Percentiles rank a stretch among this genome's conserved stretches.
Conservation (phyloP, 148 eudicot genomes). For the Chenopodium suecicum region DNA sequence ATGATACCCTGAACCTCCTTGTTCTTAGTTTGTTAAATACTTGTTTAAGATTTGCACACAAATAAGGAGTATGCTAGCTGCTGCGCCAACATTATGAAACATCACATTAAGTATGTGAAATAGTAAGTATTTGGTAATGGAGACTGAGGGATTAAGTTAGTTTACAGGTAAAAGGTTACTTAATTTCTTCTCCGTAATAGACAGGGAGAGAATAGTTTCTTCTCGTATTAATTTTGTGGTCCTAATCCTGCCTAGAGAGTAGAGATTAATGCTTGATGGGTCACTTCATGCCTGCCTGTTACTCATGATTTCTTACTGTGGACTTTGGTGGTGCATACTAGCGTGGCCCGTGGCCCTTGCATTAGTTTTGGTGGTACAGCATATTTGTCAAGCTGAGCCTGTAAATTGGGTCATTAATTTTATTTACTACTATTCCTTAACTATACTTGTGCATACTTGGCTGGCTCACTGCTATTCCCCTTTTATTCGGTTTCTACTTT, state of each 20-base stretch:
- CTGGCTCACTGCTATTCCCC: background rate
- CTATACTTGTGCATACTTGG: background rate
- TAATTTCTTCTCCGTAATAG: background rate
- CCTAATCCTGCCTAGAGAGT: conserved; percentile 1
- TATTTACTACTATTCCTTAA: background rate
- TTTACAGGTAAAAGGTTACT: background rate
- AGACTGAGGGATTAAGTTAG: background rate
- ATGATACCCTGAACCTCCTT: background rate
- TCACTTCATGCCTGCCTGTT: conserved; percentile 7
- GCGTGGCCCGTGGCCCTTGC: background rate
- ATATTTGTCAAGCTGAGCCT: background rate
- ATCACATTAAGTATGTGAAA: background rate
- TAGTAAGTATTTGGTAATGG: background rate
- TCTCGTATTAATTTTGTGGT: background rate
- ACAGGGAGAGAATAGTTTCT: background rate
- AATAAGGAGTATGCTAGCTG: background rate
- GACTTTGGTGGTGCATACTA: conserved; percentile 7
- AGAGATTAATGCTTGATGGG: conserved; percentile 13
- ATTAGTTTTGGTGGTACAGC: conserved; percentile 3
- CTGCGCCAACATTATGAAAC: background rate
- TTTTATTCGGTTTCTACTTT: background rate
- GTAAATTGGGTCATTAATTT: background rate
- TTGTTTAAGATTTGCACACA: background rate
- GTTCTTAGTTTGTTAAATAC: background rate
- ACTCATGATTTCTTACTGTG: background rate